Evolutionary conservation across 164 flowering plant species (phyloP), one percentile per base, ranked within the genome.

Genomic region (Malania oleifera): DNA sequence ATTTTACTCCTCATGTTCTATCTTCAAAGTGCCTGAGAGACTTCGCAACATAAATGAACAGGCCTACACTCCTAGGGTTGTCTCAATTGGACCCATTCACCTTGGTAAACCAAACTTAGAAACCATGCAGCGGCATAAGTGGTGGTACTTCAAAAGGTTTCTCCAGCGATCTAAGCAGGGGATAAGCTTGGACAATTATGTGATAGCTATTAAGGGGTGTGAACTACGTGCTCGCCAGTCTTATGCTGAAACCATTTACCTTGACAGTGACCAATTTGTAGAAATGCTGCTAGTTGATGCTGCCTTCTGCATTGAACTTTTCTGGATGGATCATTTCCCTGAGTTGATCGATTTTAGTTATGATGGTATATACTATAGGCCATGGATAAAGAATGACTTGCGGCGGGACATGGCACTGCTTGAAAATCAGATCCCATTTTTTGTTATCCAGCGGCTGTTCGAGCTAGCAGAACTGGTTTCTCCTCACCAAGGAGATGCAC

Each of bases 21-120:
- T 68, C 28, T 68, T 64, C 23, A 60, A 52, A 18, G 69, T 64
- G 14, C 72, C 72, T 6, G n/a, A 48, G 20, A 35, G 34, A 5
- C 29, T 72, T 0, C 61, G 61, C 3, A 10, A 17, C 0, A 2
- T 15, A 20, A 72, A 68, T 9, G 27, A 7, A 24, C 31, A 43
- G 1, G 66, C 76, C 14, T 72, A 72, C 37, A 61, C 49, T 3
- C 72, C 76, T 29, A 11, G n/a, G 1, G 38, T 61, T 9, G 57
- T 72, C 28, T 68, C 76, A 22, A 54, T 68, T 17, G 76, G 76
- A 27, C 72, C 72, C 1, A 47, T 60, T 20, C 72, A 64, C 48
- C 67, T 47, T 43, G 58, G 62, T 1, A 45, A 48, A 5, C 11
- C 29, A 15, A n/a, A 25, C 5, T 34, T 68, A 7, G 13, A 64